Evolutionary conservation across 2,329 filamentous ascomycete species (phyloP).

Genomic region (Calonectria montana): DNA sequence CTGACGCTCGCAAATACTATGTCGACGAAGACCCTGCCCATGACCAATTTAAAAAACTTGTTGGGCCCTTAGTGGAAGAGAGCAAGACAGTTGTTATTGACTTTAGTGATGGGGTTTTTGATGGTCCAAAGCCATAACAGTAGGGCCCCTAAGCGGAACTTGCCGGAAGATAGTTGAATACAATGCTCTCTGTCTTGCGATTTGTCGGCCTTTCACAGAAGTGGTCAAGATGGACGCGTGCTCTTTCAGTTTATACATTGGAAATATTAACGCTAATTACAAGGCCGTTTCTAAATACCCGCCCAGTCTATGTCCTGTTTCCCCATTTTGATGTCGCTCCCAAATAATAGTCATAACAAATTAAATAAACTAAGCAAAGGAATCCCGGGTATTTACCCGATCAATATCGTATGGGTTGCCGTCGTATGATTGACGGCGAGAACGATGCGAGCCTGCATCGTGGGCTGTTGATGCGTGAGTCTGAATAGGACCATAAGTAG

Average conservation of each 20-base stretch:
- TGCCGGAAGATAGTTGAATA: no score
- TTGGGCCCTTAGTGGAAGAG: conserved; percentile 57
- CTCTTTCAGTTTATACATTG: background rate
- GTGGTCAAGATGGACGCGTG: background rate
- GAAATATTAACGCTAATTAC: conserved; percentile 3
- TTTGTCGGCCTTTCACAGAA: background rate
- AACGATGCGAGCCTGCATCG: background rate
- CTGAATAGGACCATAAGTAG: background rate
- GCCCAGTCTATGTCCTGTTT: background rate
- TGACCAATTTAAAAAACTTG: conserved; percentile 65
- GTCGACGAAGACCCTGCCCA: conserved; percentile 73
- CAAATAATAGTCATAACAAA: background rate
- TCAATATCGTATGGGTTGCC: conserved; percentile 17
- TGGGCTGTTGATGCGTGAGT: background rate
- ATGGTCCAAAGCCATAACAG: background rate
- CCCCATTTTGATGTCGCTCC: background rate
- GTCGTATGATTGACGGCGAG: conserved; percentile 4
- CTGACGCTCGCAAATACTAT: conserved; percentile 76
- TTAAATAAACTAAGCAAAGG: conserved; percentile 1
- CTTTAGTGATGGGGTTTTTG: conserved; percentile 62
- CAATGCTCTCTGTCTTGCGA: no score
- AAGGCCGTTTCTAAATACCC: background rate
- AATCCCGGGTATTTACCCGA: conserved; percentile 10
- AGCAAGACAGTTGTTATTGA: conserved; percentile 68
- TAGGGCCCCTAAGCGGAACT: no score